These are phyloP conservation scores for Colletotrichum eremochloae DNA, from an alignment of 2,329 filamentous ascomycete species.

Conservation along the genomic window DNA sequence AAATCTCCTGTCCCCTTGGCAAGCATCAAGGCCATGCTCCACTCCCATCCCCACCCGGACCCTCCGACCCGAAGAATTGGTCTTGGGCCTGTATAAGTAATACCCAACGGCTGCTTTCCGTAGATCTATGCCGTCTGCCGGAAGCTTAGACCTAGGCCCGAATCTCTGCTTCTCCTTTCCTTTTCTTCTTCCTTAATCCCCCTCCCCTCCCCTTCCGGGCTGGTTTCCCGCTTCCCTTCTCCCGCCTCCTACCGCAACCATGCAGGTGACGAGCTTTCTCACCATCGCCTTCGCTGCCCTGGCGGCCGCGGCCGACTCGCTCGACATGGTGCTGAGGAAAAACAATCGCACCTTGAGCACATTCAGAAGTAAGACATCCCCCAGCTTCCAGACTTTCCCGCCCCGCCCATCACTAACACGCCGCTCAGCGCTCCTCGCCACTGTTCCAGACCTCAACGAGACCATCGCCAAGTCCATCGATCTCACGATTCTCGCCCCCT, in stretches of 20 bases:
- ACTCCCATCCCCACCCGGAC: background rate
- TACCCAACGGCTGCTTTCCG: constrained; percentile 17
- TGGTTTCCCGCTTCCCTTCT: constrained; percentile 20
- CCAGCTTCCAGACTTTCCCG: background rate
- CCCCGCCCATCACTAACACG: constrained; percentile 12
- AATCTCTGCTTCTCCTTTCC: constrained; percentile 8
- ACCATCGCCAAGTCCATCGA: constrained; percentile 49
- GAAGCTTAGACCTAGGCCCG: constrained; percentile 21
- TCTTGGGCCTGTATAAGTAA: constrained; percentile 41
- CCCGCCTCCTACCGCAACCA: constrained; percentile 30
- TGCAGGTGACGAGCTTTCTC: constrained; percentile 44
- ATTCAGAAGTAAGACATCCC: constrained; percentile 42
- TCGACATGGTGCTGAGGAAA: constrained; percentile 43
- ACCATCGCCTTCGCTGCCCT: constrained; percentile 43
- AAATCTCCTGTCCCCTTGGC: constrained; percentile 27
- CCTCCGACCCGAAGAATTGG: constrained; percentile 27
- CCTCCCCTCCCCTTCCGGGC: constrained; percentile 8
- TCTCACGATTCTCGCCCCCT: constrained; percentile 67
- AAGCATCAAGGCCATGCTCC: constrained; percentile 29
- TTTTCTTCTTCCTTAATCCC: constrained; percentile 19
- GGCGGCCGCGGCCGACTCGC: constrained; percentile 43
- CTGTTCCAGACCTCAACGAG: constrained; percentile 45
- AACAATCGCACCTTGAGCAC: constrained; percentile 47
- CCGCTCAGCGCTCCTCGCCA: constrained; percentile 41
- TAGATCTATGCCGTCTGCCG: background rate